These are phyloP conservation scores for Aspergillus bombycis DNA, from an alignment of 2,329 filamentous ascomycete species.

Conservation along the genomic window DNA sequence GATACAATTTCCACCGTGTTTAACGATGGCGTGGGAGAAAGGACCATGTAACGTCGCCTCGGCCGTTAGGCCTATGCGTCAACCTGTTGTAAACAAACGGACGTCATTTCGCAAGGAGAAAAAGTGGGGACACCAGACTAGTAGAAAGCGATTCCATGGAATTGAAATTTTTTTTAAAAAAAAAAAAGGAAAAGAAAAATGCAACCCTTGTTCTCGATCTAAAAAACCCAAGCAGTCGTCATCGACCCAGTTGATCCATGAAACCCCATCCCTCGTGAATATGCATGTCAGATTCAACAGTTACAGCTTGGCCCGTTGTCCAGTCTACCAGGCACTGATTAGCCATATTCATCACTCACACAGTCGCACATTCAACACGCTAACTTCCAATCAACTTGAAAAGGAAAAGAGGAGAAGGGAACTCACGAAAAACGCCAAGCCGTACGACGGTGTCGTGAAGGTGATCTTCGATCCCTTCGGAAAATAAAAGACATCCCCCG, in stretches of 20 bases:
- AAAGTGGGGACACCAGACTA: neutral
- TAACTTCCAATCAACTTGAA: neutral
- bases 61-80: neutral
- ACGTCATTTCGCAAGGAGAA: neutral
- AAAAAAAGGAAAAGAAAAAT: neutral
- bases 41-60: neutral
- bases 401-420: neutral
- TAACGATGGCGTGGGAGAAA: neutral
- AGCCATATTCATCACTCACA: constrained; percentile 1
- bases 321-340: constrained; percentile 26
- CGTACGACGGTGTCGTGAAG: constrained; percentile 64
- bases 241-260: neutral
- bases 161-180: neutral
- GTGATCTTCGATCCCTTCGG: constrained; percentile 68
- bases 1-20: neutral
- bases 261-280: neutral
- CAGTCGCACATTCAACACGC: neutral
- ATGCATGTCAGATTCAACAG: neutral
- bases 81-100: neutral
- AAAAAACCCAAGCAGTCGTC: neutral
- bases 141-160: neutral
- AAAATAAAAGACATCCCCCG: constrained; percentile 71
- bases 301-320: constrained; percentile 34
- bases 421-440: constrained; percentile 60
- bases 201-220: neutral